phyloP scores from a whole-genome alignment of 768 basidiomycete genomes.

The Psilocybe cubensis region DNA sequence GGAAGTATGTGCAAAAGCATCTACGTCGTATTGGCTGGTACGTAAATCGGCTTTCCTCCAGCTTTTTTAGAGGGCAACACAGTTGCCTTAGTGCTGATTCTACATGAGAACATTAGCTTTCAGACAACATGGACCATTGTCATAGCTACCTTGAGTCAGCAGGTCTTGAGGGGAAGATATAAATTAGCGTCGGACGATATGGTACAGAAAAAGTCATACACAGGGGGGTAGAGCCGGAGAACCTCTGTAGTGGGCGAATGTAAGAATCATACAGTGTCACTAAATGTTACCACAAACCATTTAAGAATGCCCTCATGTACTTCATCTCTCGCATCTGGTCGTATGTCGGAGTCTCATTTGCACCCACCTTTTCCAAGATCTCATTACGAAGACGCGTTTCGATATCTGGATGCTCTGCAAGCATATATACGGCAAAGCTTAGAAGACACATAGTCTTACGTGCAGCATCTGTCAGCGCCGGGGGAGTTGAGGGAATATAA shows the following conservation, averaged over 20 bases:
- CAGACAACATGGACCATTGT: not conserved
- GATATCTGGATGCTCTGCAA: conserved; percentile 47
- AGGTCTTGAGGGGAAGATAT: not conserved
- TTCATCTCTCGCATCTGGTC: conserved; percentile 53
- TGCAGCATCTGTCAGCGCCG: not conserved
- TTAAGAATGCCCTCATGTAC: conserved; percentile 36
- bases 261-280: not conserved
- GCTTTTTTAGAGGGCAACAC: conserved; percentile 43
- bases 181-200: conserved; percentile 34
- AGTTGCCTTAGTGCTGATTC: conserved; percentile 42
- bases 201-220: conserved; percentile 26
- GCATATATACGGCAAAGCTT: conserved; percentile 47
- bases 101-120: not conserved
- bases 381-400: conserved; percentile 43
- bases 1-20: conserved; percentile 15
- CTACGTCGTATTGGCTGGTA: conserved; percentile 50
- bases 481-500: not conserved
- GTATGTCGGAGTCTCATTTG: conserved; percentile 38
- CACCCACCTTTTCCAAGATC: conserved; percentile 42
- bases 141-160: conserved; percentile 35
- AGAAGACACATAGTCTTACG: conserved; percentile 41
- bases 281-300: conserved; percentile 25
- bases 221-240: conserved; percentile 42
- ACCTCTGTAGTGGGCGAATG: conserved; percentile 35
- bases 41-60: conserved; percentile 49